phyloP scores from a whole-genome alignment of 2,329 filamentous ascomycete species.

The Rhexocercosporidium sp. region DNA sequence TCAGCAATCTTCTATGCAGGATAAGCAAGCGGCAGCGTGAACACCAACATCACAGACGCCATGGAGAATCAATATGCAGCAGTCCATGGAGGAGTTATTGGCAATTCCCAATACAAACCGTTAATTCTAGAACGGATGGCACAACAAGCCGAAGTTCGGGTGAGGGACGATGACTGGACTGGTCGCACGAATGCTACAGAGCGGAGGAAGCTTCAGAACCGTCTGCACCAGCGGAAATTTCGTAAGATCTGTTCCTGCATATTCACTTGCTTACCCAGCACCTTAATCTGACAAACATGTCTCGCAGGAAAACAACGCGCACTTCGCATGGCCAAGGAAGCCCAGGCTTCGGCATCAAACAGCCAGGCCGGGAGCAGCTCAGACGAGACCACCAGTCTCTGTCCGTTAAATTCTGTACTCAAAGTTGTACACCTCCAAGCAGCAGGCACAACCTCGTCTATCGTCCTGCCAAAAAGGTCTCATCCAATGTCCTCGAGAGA shows the following conservation, averaged over 20 bases:
- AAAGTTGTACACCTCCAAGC: neutral
- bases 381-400: neutral
- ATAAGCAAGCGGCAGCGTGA: neutral
- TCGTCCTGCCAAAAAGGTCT: neutral
- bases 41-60: neutral
- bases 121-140: constrained; percentile 15
- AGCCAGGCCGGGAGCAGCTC: neutral
- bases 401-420: neutral
- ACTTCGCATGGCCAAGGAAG: neutral
- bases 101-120: neutral
- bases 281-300: neutral
- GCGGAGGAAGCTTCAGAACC: constrained; percentile 36
- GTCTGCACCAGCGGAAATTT: constrained; percentile 34
- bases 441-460: neutral
- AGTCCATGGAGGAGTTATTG: neutral
- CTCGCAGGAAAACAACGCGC: neutral
- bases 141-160: constrained; percentile 18
- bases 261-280: neutral
- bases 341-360: neutral
- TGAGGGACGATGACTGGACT: constrained; percentile 35
- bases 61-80: neutral
- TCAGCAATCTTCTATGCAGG: neutral
- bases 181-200: constrained; percentile 32
- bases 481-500: neutral
- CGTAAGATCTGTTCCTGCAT: constrained; percentile 9